Conservation (phyloP, 78 protist genomes). For the Guillardia theta region DNA sequence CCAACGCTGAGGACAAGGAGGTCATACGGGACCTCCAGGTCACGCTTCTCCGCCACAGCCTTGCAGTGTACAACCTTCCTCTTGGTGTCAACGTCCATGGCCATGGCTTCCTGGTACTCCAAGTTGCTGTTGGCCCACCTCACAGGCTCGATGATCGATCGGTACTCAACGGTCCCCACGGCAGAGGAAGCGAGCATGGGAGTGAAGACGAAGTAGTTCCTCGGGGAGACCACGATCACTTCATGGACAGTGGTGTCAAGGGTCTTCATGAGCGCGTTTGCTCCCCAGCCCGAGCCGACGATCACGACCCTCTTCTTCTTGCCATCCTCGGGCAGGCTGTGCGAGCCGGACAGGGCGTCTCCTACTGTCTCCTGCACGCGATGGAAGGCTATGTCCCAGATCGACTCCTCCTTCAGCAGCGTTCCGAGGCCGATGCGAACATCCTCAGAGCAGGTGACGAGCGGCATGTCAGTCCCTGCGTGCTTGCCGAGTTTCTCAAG, state of each 20-base stretch:
- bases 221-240: background rate
- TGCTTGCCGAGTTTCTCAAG: too few species aligned
- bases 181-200: slow-evolving; percentile 36
- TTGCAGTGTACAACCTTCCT: background rate
- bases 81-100: background rate
- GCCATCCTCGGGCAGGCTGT: background rate
- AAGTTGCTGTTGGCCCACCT: background rate
- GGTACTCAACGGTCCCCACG: slow-evolving; percentile 10
- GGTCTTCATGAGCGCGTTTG: background rate
- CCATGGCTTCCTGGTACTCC: background rate
- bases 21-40: background rate
- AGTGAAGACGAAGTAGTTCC: slow-evolving; percentile 38
- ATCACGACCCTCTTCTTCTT: background rate
- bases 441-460: too few species aligned
- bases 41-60: background rate
- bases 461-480: too few species aligned
- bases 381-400: too few species aligned
- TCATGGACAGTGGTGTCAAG: background rate
- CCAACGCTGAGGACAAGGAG: background rate
- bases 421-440: too few species aligned
- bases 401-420: too few species aligned
- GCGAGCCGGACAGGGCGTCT: background rate
- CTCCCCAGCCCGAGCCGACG: slow-evolving; percentile 41
- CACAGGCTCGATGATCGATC: slow-evolving; percentile 28
- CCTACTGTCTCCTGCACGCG: too few species aligned